These are phyloP conservation scores for Aspergillus clavatus DNA, from an alignment of 2,329 filamentous ascomycete species.

Conservation along the genomic window DNA sequence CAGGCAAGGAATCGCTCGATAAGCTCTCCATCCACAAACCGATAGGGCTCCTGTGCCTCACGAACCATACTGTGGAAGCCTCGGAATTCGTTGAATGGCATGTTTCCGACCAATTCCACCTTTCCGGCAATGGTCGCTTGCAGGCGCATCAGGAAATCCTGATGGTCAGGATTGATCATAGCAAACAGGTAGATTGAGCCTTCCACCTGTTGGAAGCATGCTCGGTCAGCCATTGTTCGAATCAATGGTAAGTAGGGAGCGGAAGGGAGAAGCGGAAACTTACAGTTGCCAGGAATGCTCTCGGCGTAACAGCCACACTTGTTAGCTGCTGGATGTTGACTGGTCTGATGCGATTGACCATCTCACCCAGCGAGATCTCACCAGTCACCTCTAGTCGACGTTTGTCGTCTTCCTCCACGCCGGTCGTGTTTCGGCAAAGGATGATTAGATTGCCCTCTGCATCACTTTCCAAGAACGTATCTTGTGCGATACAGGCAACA, in stretches of 20 bases:
- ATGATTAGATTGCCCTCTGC: constrained; percentile 83
- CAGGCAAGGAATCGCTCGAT: constrained; percentile 79
- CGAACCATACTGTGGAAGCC: constrained; percentile 70
- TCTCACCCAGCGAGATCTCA: constrained; percentile 83
- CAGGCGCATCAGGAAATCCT: constrained; percentile 76
- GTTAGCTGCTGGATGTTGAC: constrained; percentile 63
- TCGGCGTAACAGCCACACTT: constrained; percentile 67
- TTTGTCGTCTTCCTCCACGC: constrained; percentile 69
- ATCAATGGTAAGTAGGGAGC: too few relatives aligned
- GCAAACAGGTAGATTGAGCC: constrained; percentile 89
- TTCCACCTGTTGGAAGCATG: constrained; percentile 60
- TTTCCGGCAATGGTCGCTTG: constrained; percentile 65
- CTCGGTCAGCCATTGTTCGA: neutral
- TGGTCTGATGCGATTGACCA: constrained; percentile 81
- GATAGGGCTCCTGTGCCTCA: constrained; percentile 68
- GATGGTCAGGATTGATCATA: constrained; percentile 64
- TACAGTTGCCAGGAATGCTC: constrained; percentile 85
- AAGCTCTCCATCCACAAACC: constrained; percentile 90
- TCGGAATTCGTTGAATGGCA: constrained; percentile 75
- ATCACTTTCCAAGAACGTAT: constrained; percentile 78
- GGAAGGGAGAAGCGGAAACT: constrained; percentile 36
- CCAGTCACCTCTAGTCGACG: constrained; percentile 66
- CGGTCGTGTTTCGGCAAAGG: constrained; percentile 66
- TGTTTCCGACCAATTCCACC: constrained; percentile 64
- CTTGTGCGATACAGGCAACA: constrained; percentile 64